Base-by-base conservation (phyloP, 208 protist species). In the Leishmania turanica region DNA sequence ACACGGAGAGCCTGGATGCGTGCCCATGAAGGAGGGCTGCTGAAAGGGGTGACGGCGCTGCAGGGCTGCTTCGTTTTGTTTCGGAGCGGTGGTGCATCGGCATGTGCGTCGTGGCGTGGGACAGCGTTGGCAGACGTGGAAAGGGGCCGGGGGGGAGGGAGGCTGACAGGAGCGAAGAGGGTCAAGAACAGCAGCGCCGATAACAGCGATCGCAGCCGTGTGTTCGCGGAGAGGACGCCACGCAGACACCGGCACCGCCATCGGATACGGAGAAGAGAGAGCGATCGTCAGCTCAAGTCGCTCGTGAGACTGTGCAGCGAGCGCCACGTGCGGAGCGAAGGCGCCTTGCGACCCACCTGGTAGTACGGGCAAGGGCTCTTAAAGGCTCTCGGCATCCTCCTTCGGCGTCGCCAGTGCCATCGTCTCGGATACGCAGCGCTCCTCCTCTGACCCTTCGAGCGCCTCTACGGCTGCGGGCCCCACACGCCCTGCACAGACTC, bases 391-490 rank as follows among this genome's bases (percentile, higher is more conserved):
- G 34, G n/a, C 31, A 2, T 27, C 11, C 19, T n/a, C n/a, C 15
- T 24, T 42, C 34, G 15, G 37, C 65, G 65, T 66, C n/a, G 60
- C 60, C 8, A 8, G 60, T 21, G 73, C 40, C 19, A 47, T 49
- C 40, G 24, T 5, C 19, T 71, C 0, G 37, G 42, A n/a, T 13
- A n/a, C 17, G 17, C 31, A 19, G 47, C 37, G 0, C 51, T 42
- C n/a, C 19, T 45, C 17, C 51, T 27, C 51, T 34, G 1, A 15
- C 53, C 31, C 24, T 15, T 17, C 68, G 8, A 77, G 68, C 15
- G 34, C 27, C 54, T 83, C 64, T 45, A 73, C 62, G 11, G 70
- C 62, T 6, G 45, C 56, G 24, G 79, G n/a, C 56, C 79, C 40
- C 66, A 58, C 37, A 40, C 34, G 64, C 66, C 13, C 37, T 71